These are phyloP conservation scores for Aspergillus sergii DNA, from an alignment of 2,329 filamentous ascomycete genomes.

Conservation along the genomic window DNA sequence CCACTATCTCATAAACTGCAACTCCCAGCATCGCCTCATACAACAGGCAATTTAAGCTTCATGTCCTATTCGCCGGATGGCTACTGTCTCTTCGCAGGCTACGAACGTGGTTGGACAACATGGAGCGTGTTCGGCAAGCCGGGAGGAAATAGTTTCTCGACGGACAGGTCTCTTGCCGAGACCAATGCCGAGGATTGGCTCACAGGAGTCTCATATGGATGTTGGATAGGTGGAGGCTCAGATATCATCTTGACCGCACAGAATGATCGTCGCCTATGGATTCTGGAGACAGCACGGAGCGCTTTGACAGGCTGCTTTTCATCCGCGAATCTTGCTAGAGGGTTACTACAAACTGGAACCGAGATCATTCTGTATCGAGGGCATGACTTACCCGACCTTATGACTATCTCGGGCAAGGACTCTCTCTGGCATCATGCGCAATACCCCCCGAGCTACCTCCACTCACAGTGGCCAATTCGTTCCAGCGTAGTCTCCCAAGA, in stretches of 20 bases:
- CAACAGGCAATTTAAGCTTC: conserved; percentile 72
- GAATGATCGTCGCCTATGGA: conserved; percentile 78
- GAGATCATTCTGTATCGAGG: conserved; percentile 91
- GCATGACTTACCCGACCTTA: conserved; percentile 87
- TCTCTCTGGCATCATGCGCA: conserved; percentile 94
- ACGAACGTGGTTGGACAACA: conserved; percentile 87
- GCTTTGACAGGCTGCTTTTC: conserved; percentile 91
- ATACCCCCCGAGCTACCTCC: conserved; percentile 79
- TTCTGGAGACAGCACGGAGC: conserved; percentile 89
- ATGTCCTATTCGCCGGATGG: conserved; percentile 91
- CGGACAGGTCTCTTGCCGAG: conserved; percentile 65
- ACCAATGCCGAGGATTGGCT: conserved; percentile 81
- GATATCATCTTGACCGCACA: conserved; percentile 76
- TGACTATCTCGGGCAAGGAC: conserved; percentile 86
- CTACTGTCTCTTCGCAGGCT: conserved; percentile 93
- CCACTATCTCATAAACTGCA: conserved; percentile 78
- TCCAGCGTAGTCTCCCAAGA: conserved; percentile 86
- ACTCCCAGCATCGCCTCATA: conserved; percentile 66
- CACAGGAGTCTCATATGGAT: conserved; percentile 72
- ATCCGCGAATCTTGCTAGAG: conserved; percentile 85
- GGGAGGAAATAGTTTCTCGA: conserved; percentile 78
- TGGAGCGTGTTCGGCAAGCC: conserved; percentile 98
- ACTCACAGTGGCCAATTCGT: conserved; percentile 91
- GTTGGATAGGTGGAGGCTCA: conserved; percentile 85
- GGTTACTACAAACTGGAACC: conserved; percentile 83